phyloP scores from a whole-genome alignment of 176 grass and related monocot species.

The Alopecurus myosuroides region DNA sequence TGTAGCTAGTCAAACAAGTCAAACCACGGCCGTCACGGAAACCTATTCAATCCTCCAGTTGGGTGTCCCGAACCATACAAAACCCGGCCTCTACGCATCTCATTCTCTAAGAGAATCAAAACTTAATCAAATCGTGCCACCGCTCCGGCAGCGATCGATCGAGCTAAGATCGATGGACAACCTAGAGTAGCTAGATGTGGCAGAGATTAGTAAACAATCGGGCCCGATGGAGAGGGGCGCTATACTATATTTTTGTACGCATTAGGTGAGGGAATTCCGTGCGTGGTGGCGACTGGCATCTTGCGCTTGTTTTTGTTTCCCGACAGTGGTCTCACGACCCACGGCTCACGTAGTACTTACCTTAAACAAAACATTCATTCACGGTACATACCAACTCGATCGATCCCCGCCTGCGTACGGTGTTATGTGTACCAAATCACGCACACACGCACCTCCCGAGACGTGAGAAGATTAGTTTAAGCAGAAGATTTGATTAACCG shows the following conservation, averaged over 20 bases:
- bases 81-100: neutral
- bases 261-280: conserved; percentile 66
- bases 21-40: conserved; percentile 41
- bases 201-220: neutral
- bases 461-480: conserved; percentile 26
- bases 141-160: neutral
- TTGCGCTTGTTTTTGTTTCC: conserved; percentile 47
- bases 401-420: neutral
- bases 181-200: conserved; percentile 23
- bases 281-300: conserved; percentile 26
- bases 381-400: neutral
- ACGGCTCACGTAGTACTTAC: conserved; percentile 2
- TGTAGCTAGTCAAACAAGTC: conserved; percentile 52
- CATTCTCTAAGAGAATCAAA: conserved; percentile 22
- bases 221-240: neutral
- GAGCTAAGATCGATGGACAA: conserved; percentile 14
- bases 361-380: conserved; percentile 32
- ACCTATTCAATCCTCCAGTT: conserved; percentile 17
- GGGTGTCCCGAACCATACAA: conserved; percentile 34
- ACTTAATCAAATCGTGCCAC: conserved; percentile 2
- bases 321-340: conserved; percentile 41
- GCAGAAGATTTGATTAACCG: neutral
- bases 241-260: neutral
- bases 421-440: conserved; percentile 28
- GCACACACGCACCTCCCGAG: conserved; percentile 3